Base-by-base conservation (phyloP, 768 basidiomycete species). In the Russula olivacea region DNA sequence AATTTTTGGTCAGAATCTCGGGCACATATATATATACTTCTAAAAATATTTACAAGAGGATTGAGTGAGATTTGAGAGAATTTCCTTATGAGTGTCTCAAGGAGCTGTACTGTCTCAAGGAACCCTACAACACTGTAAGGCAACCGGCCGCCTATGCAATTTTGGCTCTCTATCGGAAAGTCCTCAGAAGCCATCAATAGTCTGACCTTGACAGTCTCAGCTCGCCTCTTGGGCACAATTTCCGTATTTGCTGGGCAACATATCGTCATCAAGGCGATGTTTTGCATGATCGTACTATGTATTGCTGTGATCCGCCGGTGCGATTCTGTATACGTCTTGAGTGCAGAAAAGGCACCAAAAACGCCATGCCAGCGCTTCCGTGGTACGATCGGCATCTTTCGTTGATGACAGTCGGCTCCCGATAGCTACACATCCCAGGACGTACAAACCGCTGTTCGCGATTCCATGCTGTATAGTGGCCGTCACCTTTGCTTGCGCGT, bases 321-420 rank as follows among this genome's bases (percentile, higher is more conserved):
- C 86, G n/a, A 73, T 92, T 17, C 69, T 92, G 32, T 91, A 84
- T 68, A 79, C 87, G 80, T 87, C 21, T 62, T 83, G 45, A 77
- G 78, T 36, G 79, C 81, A 3, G 83, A 87, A 70, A 80, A 75
- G 62, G 76, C 78, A 34, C 85, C 87, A 11, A 69, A 87, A 23
- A 93, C 91, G 9, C 91, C 91, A 50, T 79, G 91, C 43, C 86
- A 92, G 72, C 78, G 83, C 23, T 93, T 91, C 75, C 76, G 90
- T 76, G 83, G 90, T 90, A 68, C 61, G 83, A 73, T 19, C 19
- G 3, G n/a, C 30, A 8, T 40, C 4, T 10, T 9, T 54, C n/a
- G 14, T 51, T 34, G 40, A 23, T 34, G 28, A 36, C 34, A 4
- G 0, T 19, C 17, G 1, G 21, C 34, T 30, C n/a, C 30, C 56